These are phyloP conservation scores for Zasmidium cellare DNA, from an alignment of 2,329 filamentous ascomycete species.

Conservation along the genomic window DNA sequence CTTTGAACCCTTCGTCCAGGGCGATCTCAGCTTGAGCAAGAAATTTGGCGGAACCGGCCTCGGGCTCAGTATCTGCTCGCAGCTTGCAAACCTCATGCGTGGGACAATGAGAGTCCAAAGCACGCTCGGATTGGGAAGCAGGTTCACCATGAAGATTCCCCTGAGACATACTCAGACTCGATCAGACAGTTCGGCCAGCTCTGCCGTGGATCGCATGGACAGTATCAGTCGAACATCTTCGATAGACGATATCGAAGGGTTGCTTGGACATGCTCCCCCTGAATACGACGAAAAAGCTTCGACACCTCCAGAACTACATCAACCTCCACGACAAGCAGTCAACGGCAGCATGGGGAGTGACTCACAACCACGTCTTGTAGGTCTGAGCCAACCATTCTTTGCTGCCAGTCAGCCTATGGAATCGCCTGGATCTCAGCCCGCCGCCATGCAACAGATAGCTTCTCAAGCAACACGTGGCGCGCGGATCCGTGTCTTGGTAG, in stretches of 20 bases:
- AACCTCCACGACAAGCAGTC: conserved; percentile 18
- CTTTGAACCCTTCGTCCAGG: conserved; percentile 93
- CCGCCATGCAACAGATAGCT: conserved; percentile 65
- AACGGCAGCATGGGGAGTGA: conserved; percentile 50
- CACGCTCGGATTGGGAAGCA: conserved; percentile 70
- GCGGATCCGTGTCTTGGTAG: conserved; percentile 79
- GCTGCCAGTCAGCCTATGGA: conserved; percentile 49
- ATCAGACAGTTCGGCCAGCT: conserved; percentile 53
- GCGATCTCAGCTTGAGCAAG: conserved; percentile 83
- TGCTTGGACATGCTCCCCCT: conserved; percentile 15
- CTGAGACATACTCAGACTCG: conserved; percentile 72
- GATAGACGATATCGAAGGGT: conserved; percentile 15
- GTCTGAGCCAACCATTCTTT: conserved; percentile 82
- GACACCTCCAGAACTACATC: conserved; percentile 25
- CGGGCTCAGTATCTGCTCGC: conserved; percentile 84
- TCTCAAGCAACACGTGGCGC: conserved; percentile 58
- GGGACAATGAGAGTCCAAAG: conserved; percentile 73
- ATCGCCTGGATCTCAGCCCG: conserved; percentile 61
- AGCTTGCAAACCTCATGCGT: conserved; percentile 80
- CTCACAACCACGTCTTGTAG: conserved; percentile 74
- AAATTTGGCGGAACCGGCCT: conserved; percentile 88
- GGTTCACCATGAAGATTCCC: conserved; percentile 80
- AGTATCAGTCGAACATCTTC: conserved; percentile 18
- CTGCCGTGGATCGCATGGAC: conserved; percentile 27
- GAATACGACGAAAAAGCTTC: conserved; percentile 16